Conservation (phyloP, 2,329 filamentous ascomycete species). For the Alternaria triticimaculans region DNA sequence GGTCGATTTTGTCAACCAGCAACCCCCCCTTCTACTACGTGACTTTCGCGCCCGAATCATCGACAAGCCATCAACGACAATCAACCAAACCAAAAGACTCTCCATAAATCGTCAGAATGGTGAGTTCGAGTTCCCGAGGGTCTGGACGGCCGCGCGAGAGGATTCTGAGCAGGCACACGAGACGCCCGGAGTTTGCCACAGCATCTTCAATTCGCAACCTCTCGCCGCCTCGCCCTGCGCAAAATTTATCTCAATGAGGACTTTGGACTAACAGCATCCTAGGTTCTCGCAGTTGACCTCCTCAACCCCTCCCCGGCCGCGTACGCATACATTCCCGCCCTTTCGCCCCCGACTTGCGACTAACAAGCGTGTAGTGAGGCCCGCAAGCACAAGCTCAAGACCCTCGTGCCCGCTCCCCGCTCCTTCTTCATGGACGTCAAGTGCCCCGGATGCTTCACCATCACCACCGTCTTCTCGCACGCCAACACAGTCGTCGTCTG, state of each 20-base stretch:
- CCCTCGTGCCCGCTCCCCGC: constrained; percentile 91
- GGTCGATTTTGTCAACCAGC: background rate
- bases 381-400: constrained; percentile 99
- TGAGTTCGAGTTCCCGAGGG: constrained; percentile 34
- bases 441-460: constrained; percentile 99
- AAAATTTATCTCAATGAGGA: constrained; percentile 19
- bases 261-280: constrained; percentile 29
- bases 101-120: constrained; percentile 50
- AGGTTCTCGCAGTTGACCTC: constrained; percentile 99
- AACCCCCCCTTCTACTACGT: constrained; percentile 10
- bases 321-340: constrained; percentile 33
- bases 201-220: constrained; percentile 32
- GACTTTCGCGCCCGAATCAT: constrained; percentile 45
- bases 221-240: constrained; percentile 17
- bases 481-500: constrained; percentile 99
- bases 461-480: constrained; percentile 99
- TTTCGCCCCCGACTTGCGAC: constrained; percentile 23
- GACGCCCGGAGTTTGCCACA: constrained; percentile 41
- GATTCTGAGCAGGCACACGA: constrained; percentile 39
- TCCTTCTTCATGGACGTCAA: constrained; percentile 99
- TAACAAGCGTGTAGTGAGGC: constrained; percentile 68
- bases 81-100: constrained; percentile 36
- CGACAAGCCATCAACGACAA: constrained; percentile 39
- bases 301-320: constrained; percentile 97
- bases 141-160: constrained; percentile 5